Evolutionary conservation across 2,329 filamentous ascomycete genomes (phyloP).

Genomic region (Xylariaceae sp.): DNA sequence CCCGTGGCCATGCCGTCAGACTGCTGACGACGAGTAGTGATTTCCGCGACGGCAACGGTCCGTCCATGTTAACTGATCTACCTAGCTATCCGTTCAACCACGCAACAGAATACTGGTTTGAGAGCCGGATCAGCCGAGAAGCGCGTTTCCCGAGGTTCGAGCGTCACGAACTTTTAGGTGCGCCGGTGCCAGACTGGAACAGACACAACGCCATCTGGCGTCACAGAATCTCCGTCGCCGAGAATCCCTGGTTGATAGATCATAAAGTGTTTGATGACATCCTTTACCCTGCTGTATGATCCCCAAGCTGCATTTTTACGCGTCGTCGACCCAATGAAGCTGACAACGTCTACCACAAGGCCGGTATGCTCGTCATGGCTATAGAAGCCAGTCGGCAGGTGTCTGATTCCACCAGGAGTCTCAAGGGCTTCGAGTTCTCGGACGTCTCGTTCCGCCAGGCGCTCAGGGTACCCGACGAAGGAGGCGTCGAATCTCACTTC

Average conservation of each 20-base stretch:
- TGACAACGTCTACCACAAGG: slow-evolving; percentile 5
- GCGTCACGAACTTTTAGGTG: slow-evolving; percentile 5
- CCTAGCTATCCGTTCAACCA: slow-evolving; percentile 12
- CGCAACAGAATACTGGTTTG: slow-evolving; percentile 6
- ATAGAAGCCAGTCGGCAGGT: slow-evolving; percentile 25
- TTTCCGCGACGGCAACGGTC: not conserved
- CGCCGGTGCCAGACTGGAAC: not conserved
- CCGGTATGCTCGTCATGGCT: slow-evolving; percentile 27
- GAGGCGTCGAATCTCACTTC: slow-evolving; percentile 17
- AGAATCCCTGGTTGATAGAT: slow-evolving; percentile 7
- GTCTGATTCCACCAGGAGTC: slow-evolving; percentile 6
- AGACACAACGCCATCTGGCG: slow-evolving; percentile 4
- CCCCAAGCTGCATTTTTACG: not conserved
- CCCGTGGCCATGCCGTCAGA: not conserved
- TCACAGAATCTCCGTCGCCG: not conserved
- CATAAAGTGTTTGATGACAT: slow-evolving; percentile 21
- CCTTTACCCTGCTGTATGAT: slow-evolving; percentile 24
- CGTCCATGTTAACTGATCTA: slow-evolving; percentile 2
- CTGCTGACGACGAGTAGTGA: not conserved
- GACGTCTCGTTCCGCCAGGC: slow-evolving; percentile 19
- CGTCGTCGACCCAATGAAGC: not conserved
- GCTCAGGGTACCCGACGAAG: slow-evolving; percentile 13
- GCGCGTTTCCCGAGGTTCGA: not conserved
- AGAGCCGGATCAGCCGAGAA: slow-evolving; percentile 3
- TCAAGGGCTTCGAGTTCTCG: slow-evolving; percentile 16